phyloP scores from a whole-genome alignment of 2,329 filamentous ascomycete species.

The Diplodia intermedia region DNA sequence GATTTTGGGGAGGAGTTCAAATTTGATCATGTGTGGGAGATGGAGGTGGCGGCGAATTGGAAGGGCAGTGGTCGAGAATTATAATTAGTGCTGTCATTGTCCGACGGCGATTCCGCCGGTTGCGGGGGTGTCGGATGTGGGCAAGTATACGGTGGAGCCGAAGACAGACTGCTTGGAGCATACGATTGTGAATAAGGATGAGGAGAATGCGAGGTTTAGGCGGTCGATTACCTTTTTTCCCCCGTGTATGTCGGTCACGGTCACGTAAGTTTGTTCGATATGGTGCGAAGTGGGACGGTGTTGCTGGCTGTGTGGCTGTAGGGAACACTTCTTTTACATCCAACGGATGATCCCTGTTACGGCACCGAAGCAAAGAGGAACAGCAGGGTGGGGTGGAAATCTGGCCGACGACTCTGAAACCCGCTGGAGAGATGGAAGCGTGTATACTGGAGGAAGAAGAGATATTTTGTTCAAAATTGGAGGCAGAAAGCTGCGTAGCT shows the following conservation, averaged over 20 bases:
- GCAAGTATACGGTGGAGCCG: constrained; percentile 55
- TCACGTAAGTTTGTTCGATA: constrained; percentile 37
- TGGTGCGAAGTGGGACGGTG: neutral
- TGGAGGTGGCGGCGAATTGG: constrained; percentile 46
- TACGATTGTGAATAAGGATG: constrained; percentile 42
- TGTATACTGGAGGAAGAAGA: constrained; percentile 30
- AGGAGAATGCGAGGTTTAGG: constrained; percentile 39
- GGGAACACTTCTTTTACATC: constrained; percentile 65
- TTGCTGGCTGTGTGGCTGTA: constrained; percentile 34
- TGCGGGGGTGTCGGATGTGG: constrained; percentile 62
- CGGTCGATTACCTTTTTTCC: constrained; percentile 45
- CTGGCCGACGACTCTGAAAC: constrained; percentile 58
- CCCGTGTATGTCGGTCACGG: constrained; percentile 43
- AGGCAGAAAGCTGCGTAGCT: constrained; percentile 12
- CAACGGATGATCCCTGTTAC: constrained; percentile 66
- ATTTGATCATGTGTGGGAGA: constrained; percentile 51
- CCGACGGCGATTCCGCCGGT: constrained; percentile 66
- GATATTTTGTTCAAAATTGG: constrained; percentile 29
- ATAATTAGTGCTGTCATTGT: constrained; percentile 72
- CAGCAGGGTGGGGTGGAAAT: constrained; percentile 56
- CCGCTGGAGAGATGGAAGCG: constrained; percentile 26
- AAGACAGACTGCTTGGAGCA: constrained; percentile 44
- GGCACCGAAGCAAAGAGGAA: constrained; percentile 56
- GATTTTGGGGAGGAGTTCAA: constrained; percentile 52
- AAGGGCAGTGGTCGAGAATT: constrained; percentile 60